These are phyloP conservation scores for Phytophthora cryptogea DNA, from an alignment of 352 stramenopile species.

Conservation along the genomic window DNA sequence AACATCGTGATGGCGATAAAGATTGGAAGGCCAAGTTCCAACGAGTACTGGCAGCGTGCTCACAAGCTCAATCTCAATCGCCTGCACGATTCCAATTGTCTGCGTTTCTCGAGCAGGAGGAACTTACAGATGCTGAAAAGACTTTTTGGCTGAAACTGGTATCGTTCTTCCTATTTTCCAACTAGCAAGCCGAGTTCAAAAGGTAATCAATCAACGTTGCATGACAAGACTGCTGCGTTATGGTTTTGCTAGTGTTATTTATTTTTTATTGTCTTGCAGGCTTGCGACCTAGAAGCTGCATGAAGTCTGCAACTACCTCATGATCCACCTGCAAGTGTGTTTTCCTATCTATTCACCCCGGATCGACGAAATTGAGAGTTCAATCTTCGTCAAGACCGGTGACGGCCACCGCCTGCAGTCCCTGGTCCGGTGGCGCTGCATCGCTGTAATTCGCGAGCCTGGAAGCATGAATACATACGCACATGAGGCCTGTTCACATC, in stretches of 20 bases:
- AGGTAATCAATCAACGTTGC: background rate
- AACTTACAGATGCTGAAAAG: conserved; percentile 41
- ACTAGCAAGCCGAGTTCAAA: conserved; percentile 3
- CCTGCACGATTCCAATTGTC: conserved; percentile 34
- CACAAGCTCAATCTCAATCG: conserved; percentile 7
- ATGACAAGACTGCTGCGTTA: conserved; percentile 11
- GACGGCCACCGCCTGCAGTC: conserved; percentile 9
- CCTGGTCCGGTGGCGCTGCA: conserved; percentile 13
- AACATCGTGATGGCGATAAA: conserved; percentile 19
- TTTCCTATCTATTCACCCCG: conserved; percentile 47
- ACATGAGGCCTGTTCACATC: conserved; percentile 16
- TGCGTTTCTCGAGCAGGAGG: conserved; percentile 37
- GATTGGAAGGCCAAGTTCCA: conserved; percentile 46
- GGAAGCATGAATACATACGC: conserved; percentile 23
- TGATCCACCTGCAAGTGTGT: conserved; percentile 28
- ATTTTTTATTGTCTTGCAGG: conserved; percentile 38
- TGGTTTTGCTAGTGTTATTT: conserved; percentile 43
- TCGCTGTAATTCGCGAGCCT: conserved; percentile 23
- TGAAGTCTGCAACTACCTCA: conserved; percentile 10
- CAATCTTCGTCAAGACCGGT: conserved; percentile 17
- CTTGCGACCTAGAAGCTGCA: conserved; percentile 9
- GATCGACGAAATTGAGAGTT: conserved; percentile 13
- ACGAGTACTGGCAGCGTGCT: conserved; percentile 32
- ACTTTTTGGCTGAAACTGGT: conserved; percentile 63
- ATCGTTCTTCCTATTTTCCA: conserved; percentile 67